phyloP scores from a whole-genome alignment of 768 basidiomycete species.

The Boletus vermiculosoides region DNA sequence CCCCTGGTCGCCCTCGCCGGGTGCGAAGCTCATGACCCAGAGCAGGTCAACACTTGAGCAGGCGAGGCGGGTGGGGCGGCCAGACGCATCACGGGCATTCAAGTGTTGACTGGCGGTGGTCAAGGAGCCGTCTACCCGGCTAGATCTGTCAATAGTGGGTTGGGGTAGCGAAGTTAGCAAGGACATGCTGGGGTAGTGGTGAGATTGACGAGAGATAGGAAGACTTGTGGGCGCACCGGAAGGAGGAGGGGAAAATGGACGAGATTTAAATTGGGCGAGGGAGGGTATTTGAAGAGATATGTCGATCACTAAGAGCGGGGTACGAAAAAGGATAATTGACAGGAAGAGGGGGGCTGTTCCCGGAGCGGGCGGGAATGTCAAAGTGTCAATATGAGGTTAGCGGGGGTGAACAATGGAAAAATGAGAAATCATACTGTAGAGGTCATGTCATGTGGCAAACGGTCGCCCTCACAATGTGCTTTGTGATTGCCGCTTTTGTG shows the following conservation, averaged over 20 bases:
- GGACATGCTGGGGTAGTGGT: conserved; percentile 2
- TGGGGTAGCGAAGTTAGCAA: neutral
- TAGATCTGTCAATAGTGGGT: neutral
- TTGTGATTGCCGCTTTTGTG: conserved; percentile 20
- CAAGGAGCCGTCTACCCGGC: neutral
- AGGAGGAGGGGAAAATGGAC: neutral
- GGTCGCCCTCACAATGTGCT: neutral
- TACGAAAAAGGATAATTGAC: conserved; percentile 14
- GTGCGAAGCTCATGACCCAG: conserved; percentile 63
- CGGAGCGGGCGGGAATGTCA: neutral
- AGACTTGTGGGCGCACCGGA: neutral
- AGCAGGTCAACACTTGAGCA: conserved; percentile 54
- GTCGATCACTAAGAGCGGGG: conserved; percentile 21
- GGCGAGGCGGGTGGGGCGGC: conserved; percentile 31
- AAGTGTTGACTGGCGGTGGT: conserved; percentile 15
- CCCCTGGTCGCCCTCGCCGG: conserved; percentile 61
- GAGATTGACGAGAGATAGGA: neutral
- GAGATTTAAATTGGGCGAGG: conserved; percentile 25
- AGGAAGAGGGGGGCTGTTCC: neutral
- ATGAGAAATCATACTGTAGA: neutral
- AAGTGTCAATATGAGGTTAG: neutral
- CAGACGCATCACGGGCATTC: conserved; percentile 1
- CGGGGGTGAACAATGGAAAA: conserved; percentile 12
- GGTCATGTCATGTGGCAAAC: no score
- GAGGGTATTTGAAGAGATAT: conserved; percentile 3